These are phyloP conservation scores for Leptoxyphium fumago DNA, from an alignment of 2,329 filamentous ascomycete species.

Conservation along the genomic window DNA sequence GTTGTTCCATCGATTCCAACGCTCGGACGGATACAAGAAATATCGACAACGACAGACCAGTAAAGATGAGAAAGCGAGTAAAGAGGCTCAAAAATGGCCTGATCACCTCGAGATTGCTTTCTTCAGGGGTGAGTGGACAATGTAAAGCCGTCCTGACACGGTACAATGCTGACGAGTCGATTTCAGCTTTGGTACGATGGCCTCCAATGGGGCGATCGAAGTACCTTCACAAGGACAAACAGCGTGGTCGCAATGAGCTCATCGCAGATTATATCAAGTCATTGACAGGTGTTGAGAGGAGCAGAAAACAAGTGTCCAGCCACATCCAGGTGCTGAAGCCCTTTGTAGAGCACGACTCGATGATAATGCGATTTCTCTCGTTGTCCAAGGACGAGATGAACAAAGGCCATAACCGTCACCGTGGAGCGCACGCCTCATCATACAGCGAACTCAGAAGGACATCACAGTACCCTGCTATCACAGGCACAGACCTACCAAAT, in stretches of 20 bases:
- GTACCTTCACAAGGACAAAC: constrained; percentile 30
- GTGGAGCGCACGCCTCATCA: constrained; percentile 1
- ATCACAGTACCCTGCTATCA: constrained; percentile 4
- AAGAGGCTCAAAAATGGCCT: constrained; percentile 29
- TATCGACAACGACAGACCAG: constrained; percentile 29
- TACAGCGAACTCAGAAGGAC: constrained; percentile 1
- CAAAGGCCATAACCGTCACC: constrained; percentile 4
- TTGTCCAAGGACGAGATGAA: not conserved
- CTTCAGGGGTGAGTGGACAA: constrained; percentile 25
- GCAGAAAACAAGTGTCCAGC: constrained; percentile 48
- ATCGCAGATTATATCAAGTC: constrained; percentile 44
- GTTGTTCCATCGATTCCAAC: constrained; percentile 15
- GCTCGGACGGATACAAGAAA: constrained; percentile 29
- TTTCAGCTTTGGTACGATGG: constrained; percentile 34
- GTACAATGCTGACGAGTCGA: constrained; percentile 4
- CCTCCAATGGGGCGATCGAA: constrained; percentile 46
- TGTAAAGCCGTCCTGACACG: not conserved
- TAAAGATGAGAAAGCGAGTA: constrained; percentile 14
- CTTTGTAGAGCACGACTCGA: constrained; percentile 37
- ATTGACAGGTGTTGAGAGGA: constrained; percentile 37
- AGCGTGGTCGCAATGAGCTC: constrained; percentile 45
- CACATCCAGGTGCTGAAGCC: constrained; percentile 48
- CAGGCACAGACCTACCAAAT: constrained; percentile 1
- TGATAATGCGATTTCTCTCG: constrained; percentile 30
- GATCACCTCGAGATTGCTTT: constrained; percentile 34